Conservation (phyloP, 257 asterid genomes). For the Verbena officinalis region DNA sequence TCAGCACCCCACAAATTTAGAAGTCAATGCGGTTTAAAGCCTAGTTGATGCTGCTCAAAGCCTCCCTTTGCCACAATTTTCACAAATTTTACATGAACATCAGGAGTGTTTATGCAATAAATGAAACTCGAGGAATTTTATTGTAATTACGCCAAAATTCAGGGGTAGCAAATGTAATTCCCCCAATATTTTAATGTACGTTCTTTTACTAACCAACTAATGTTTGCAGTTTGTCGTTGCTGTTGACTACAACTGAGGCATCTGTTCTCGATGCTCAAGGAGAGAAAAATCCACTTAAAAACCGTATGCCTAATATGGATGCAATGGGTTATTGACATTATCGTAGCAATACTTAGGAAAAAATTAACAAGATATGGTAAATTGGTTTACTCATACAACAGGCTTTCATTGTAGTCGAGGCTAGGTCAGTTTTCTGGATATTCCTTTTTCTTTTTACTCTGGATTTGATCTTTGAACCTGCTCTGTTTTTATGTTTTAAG, state of each 20-base stretch:
- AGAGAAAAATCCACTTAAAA: constrained; percentile 53
- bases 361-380: background rate
- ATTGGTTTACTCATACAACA: background rate
- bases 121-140: too few relatives aligned
- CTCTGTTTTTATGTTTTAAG: background rate
- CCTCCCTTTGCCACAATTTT: too few relatives aligned
- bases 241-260: constrained; percentile 78
- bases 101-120: too few relatives aligned
- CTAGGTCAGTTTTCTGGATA: constrained; percentile 1
- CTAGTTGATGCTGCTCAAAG: too few relatives aligned
- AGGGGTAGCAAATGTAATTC: too few relatives aligned
- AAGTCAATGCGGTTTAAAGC: too few relatives aligned
- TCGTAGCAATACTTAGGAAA: background rate
- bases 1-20: too few relatives aligned
- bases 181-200: too few relatives aligned
- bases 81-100: too few relatives aligned
- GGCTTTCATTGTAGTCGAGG: background rate
- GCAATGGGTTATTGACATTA: constrained; percentile 36
- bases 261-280: constrained; percentile 56
- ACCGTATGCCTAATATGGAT: constrained; percentile 62
- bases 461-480: background rate
- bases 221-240: constrained; percentile 62
- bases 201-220: constrained; percentile 10
- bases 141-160: too few relatives aligned
- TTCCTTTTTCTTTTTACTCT: background rate